Base-by-base conservation (phyloP, 805 yeast genomes). In the Debaryomyces tyrocola region DNA sequence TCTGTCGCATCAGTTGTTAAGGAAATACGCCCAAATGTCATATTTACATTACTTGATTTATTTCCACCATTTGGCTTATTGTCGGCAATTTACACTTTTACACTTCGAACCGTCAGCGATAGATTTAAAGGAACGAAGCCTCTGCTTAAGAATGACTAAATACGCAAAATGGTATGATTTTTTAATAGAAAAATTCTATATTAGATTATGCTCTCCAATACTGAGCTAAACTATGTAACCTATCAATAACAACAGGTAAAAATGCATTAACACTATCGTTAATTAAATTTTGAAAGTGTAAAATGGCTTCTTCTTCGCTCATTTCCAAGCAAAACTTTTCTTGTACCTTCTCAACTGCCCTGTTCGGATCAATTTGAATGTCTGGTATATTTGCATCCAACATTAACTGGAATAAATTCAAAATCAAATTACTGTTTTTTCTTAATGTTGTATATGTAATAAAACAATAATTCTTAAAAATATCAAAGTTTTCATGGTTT, bases 191-290 rank as follows among this genome's bases (percentile, higher is more conserved):
- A 31, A 17, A 14, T 8, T 14, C 10, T 20, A 6, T 18, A 14
- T 17, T 14, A 28, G n/a, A 7, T 48, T 50, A 92, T 0, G 97
- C 90, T 50, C 99, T 73, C 99, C 99, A 95, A 62, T 94, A 94
- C 62, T 94, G 99, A 0, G 99, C 97, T 62, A 94, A 76, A 67
- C 92, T 90, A 64, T 94, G 99, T 43, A 94, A 70, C 52, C 97
- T 82, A 60, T 94, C 99, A 45, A 94, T 94, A 14, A 95, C 96
- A 60, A 91, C 91, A 0, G 99, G 98, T 48, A 92, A 65, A 48
- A 94, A 80, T 0, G 99, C 98, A 61, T 83, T 88, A 14, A 94
- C 97, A 68, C 96, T 88, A 57, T 89, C 97, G 58, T 90, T 92
- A 57, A 94, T 95, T 60, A 94, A 77, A 51, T 84, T 89, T 61